phyloP scores from a whole-genome alignment of 164 flowering plant genomes.

The Kalanchoe fedtschenkoi region DNA sequence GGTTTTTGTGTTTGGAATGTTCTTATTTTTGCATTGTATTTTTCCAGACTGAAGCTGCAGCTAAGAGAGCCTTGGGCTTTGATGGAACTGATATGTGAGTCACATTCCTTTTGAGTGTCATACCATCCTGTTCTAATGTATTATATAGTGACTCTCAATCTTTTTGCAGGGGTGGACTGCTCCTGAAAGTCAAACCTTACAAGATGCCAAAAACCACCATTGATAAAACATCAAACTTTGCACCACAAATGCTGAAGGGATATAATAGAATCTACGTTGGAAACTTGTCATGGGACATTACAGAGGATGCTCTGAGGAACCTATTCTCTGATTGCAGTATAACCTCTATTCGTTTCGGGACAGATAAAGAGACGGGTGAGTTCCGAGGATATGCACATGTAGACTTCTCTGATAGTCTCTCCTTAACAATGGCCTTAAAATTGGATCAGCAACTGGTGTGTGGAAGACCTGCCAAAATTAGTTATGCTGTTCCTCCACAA shows the following conservation, averaged over 20 bases:
- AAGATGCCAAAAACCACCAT: constrained; percentile 20
- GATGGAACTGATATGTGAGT: constrained; percentile 95
- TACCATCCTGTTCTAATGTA: constrained; percentile 3
- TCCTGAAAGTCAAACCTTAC: constrained; percentile 71
- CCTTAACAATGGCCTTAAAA: constrained; percentile 50
- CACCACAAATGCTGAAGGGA: constrained; percentile 65
- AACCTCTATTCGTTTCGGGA: constrained; percentile 67
- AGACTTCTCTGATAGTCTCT: constrained; percentile 63
- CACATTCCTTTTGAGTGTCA: not conserved
- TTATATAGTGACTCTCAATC: constrained; percentile 2
- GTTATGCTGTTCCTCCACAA: constrained; percentile 73
- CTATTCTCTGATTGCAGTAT: constrained; percentile 61
- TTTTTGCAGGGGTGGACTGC: constrained; percentile 76
- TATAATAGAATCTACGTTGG: constrained; percentile 82
- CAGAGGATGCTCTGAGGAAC: constrained; percentile 62
- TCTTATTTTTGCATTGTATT: not conserved
- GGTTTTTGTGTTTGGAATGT: not conserved
- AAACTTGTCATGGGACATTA: constrained; percentile 86
- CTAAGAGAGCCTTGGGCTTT: constrained; percentile 74
- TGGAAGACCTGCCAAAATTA: constrained; percentile 73
- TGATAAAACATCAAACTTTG: constrained; percentile 32
- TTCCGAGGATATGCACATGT: constrained; percentile 90
- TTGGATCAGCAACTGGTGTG: constrained; percentile 60
- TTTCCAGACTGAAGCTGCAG: constrained; percentile 94
- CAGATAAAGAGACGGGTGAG: constrained; percentile 71